phyloP scores from a whole-genome alignment of 2,329 filamentous ascomycete genomes.

The Pseudopyricularia cyperi region DNA sequence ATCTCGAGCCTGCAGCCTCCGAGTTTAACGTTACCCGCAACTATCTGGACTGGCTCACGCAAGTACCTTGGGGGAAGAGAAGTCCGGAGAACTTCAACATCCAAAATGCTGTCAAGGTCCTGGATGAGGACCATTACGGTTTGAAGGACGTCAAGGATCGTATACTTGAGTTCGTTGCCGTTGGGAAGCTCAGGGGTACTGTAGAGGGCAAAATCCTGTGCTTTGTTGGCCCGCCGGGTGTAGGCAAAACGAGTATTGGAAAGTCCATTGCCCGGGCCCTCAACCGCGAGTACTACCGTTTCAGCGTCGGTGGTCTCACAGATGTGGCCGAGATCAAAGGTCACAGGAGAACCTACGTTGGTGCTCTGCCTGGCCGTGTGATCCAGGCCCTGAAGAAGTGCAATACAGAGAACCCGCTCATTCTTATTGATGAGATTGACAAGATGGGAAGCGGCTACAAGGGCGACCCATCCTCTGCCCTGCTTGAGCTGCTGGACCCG shows the following conservation, averaged over 20 bases:
- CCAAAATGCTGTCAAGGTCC: conserved; percentile 72
- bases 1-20: conserved; percentile 87
- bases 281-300: conserved; percentile 94
- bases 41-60: conserved; percentile 96
- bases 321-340: conserved; percentile 99
- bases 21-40: conserved; percentile 98
- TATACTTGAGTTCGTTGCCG: conserved; percentile 95
- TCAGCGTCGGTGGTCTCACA: conserved; percentile 91
- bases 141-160: conserved; percentile 97
- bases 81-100: conserved; percentile 97
- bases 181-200: conserved; percentile 90
- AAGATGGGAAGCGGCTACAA: conserved; percentile 96
- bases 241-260: conserved; percentile 97
- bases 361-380: conserved; percentile 86
- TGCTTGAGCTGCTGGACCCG: conserved; percentile 86
- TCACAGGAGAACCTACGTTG: conserved; percentile 90
- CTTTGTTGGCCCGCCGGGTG: conserved; percentile 92
- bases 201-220: conserved; percentile 98
- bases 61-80: conserved; percentile 92
- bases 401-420: conserved; percentile 93
- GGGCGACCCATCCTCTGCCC: conserved; percentile 86
- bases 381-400: conserved; percentile 99
- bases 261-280: conserved; percentile 93
- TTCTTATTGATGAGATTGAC: conserved; percentile 94
- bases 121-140: conserved; percentile 95